Evolutionary conservation across 2,329 filamentous ascomycete species (phyloP).

Genomic region (Beauveria sp.): DNA sequence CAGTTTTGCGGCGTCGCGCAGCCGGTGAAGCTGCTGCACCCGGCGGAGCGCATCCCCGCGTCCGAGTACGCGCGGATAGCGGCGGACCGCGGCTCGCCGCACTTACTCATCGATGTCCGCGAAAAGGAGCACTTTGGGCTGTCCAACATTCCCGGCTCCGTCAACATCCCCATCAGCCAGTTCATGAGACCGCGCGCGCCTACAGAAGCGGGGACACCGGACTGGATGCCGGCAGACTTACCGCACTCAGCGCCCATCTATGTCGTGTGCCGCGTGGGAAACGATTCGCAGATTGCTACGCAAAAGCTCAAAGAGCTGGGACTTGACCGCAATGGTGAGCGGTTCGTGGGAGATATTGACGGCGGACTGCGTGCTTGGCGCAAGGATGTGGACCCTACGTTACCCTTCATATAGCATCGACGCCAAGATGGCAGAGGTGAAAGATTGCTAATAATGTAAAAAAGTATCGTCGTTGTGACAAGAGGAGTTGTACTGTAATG

Average conservation of each 20-base stretch:
- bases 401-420: conserved; percentile 41
- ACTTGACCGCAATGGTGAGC: conserved; percentile 40
- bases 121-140: conserved; percentile 81
- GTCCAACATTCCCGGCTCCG: conserved; percentile 63
- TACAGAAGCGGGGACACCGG: conserved; percentile 16
- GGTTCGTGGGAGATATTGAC: conserved; percentile 59
- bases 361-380: conserved; percentile 71
- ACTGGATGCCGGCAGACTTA: conserved; percentile 33
- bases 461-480: conserved; percentile 19
- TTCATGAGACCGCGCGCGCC: conserved; percentile 41
- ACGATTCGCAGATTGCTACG: conserved; percentile 68
- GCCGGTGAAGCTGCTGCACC: conserved; percentile 48
- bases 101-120: conserved; percentile 72
- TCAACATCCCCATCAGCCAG: conserved; percentile 56
- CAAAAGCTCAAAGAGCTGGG: conserved; percentile 57
- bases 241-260: conserved; percentile 50
- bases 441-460: conserved; percentile 1
- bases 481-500: conserved; percentile 19
- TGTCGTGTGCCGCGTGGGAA: conserved; percentile 66
- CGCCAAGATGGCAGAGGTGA: not conserved
- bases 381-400: conserved; percentile 51
- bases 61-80: conserved; percentile 43
- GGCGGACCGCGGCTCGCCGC: conserved; percentile 20
- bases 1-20: conserved; percentile 68
- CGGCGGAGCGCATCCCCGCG: conserved; percentile 62